Conservation (phyloP, 768 basidiomycete species). For the Leccinum imitatum region DNA sequence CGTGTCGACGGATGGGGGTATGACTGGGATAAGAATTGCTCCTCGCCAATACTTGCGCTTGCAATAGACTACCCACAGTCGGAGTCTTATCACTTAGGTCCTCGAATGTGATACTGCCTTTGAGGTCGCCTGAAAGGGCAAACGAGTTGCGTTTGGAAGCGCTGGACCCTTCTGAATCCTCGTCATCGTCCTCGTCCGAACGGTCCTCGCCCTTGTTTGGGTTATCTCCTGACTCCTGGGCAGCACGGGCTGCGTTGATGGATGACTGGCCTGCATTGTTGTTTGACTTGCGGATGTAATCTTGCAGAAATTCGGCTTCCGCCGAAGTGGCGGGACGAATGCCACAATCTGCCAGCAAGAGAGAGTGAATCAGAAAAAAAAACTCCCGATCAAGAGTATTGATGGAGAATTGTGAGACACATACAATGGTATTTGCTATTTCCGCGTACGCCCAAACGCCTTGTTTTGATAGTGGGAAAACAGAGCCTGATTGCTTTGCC, state of each 20-base stretch:
- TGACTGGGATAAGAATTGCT: constrained; percentile 62
- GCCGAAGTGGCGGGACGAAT: constrained; percentile 89
- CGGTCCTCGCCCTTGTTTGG: constrained; percentile 62
- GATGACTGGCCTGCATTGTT: constrained; percentile 78
- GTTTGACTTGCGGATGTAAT: constrained; percentile 89
- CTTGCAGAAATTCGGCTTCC: constrained; percentile 90
- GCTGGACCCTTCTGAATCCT: constrained; percentile 77
- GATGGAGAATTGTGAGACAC: constrained; percentile 40
- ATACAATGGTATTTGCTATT: constrained; percentile 96
- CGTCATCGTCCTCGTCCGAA: constrained; percentile 84
- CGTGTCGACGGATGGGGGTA: constrained; percentile 74
- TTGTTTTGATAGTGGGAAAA: constrained; percentile 93
- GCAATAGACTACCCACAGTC: constrained; percentile 72
- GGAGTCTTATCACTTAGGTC: constrained; percentile 86
- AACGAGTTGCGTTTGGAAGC: constrained; percentile 77
- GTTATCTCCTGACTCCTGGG: constrained; percentile 67
- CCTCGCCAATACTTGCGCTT: constrained; percentile 65
- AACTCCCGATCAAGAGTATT: constrained; percentile 29
- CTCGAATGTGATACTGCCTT: constrained; percentile 53
- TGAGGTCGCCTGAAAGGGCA: constrained; percentile 60
- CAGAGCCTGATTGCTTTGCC: constrained; percentile 93
- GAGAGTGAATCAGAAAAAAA: constrained; percentile 29
- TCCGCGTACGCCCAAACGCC: constrained; percentile 87
- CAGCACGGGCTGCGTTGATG: constrained; percentile 69
- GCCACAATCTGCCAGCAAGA: constrained; percentile 67